Conservation (phyloP, 2,329 filamentous ascomycete genomes). For the Lomentospora prolificans region DNA sequence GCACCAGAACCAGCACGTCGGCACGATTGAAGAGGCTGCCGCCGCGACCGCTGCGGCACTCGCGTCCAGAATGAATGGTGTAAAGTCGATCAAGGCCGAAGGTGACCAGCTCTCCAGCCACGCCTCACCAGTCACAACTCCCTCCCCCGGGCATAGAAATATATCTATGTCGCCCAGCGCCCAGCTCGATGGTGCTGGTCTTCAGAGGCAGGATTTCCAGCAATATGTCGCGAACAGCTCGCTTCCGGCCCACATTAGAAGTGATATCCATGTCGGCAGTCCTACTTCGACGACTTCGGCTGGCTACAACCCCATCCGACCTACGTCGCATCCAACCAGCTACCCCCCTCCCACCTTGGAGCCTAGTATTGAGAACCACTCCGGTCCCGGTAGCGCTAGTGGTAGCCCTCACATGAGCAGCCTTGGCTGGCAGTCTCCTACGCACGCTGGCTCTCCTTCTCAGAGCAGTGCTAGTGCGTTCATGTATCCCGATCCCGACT, state of each 20-base stretch:
- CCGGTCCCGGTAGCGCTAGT: slow-evolving; percentile 56
- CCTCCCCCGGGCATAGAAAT: slow-evolving; percentile 71
- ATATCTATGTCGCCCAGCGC: slow-evolving; percentile 71
- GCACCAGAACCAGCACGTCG: slow-evolving; percentile 92
- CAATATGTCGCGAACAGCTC: slow-evolving; percentile 65
- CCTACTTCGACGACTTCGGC: slow-evolving; percentile 58
- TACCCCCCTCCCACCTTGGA: slow-evolving; percentile 85
- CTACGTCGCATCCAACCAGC: slow-evolving; percentile 76
- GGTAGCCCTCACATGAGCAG: slow-evolving; percentile 79
- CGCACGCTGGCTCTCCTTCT: slow-evolving; percentile 61
- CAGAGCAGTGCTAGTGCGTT: slow-evolving; percentile 54
- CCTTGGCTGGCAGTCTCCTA: slow-evolving; percentile 79
- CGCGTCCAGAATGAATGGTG: slow-evolving; percentile 40
- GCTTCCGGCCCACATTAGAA: slow-evolving; percentile 73
- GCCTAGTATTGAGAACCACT: slow-evolving; percentile 65
- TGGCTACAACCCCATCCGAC: slow-evolving; percentile 47
- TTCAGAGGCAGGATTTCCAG: slow-evolving; percentile 46
- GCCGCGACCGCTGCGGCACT: slow-evolving; percentile 80
- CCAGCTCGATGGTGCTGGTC: slow-evolving; percentile 55
- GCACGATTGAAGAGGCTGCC: slow-evolving; percentile 88
- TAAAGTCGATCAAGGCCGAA: slow-evolving; percentile 45
- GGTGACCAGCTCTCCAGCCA: slow-evolving; percentile 62
- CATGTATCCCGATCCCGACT: slow-evolving; percentile 74
- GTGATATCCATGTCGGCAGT: slow-evolving; percentile 61
- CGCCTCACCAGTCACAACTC: slow-evolving; percentile 67